phyloP scores from a whole-genome alignment of 148 eudicot genomes.

The Pouteria glomerata region DNA sequence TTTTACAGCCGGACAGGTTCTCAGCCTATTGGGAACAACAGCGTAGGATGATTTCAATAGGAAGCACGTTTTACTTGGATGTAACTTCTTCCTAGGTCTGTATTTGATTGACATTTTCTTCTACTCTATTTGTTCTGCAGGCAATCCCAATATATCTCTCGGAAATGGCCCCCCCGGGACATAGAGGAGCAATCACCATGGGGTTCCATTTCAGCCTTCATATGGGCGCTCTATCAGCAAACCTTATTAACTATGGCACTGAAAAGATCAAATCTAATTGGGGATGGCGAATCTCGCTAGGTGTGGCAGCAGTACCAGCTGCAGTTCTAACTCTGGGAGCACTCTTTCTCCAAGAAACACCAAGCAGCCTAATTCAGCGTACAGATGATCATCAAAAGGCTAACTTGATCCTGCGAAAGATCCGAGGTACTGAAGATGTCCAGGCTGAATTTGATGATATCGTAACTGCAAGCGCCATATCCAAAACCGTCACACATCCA shows the following conservation, averaged over 20 bases:
- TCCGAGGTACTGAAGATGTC: neutral
- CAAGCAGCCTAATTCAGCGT: neutral
- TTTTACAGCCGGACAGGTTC: no score
- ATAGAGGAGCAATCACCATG: neutral
- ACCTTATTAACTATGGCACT: neutral
- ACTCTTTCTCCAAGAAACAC: neutral
- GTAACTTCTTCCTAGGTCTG: no score
- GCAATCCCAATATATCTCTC: conserved; percentile 1
- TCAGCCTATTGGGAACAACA: no score
- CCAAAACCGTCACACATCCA: neutral
- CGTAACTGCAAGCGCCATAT: neutral
- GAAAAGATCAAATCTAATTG: neutral
- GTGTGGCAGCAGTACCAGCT: neutral
- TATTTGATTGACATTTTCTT: no score
- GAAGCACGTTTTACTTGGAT: no score
- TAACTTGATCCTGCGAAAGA: neutral
- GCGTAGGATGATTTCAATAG: no score
- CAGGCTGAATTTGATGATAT: neutral
- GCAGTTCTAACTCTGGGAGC: neutral
- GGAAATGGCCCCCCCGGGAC: neutral
- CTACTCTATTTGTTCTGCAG: no score
- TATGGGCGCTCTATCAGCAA: neutral
- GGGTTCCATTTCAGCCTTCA: neutral
- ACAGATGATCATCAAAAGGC: neutral
- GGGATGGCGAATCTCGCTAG: neutral